Evolutionary conservation across 2,329 filamentous ascomycete genomes (phyloP).

Genomic region (Davidsoniella eucalypti): DNA sequence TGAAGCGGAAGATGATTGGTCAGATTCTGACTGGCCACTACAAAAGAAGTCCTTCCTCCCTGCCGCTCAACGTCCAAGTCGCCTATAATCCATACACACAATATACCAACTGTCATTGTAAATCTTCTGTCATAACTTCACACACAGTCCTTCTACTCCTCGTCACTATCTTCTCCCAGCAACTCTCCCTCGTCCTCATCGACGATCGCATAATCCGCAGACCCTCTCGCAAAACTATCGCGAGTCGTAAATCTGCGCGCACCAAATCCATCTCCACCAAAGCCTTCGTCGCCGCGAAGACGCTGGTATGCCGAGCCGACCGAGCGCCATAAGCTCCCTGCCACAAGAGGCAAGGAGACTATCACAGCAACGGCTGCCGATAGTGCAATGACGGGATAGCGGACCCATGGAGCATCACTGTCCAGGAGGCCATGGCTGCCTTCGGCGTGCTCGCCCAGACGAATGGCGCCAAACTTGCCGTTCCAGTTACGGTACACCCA

Average conservation of each 20-base stretch:
- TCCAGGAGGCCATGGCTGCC: conserved; percentile 54
- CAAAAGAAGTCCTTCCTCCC: no score
- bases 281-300: conserved; percentile 28
- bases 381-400: conserved; percentile 62
- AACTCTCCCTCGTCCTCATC: conserved; percentile 92
- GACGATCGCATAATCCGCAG: conserved; percentile 75
- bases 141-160: conserved; percentile 38
- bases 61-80: no score
- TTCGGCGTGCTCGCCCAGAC: conserved; percentile 63
- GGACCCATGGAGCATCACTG: conserved; percentile 59
- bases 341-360: conserved; percentile 52
- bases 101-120: no score
- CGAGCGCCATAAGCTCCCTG: conserved; percentile 55
- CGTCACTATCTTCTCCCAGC: conserved; percentile 82
- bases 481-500: conserved; percentile 76
- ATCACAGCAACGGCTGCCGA: conserved; percentile 46
- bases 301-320: conserved; percentile 34
- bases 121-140: neutral
- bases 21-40: no score
- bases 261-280: conserved; percentile 28
- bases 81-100: no score
- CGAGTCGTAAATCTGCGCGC: conserved; percentile 68
- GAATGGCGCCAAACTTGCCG: conserved; percentile 80
- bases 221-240: conserved; percentile 71
- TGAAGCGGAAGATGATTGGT: no score